Evolutionary conservation across 2,329 filamentous ascomycete genomes (phyloP).

Genomic region (Teratosphaeria zuluensis): DNA sequence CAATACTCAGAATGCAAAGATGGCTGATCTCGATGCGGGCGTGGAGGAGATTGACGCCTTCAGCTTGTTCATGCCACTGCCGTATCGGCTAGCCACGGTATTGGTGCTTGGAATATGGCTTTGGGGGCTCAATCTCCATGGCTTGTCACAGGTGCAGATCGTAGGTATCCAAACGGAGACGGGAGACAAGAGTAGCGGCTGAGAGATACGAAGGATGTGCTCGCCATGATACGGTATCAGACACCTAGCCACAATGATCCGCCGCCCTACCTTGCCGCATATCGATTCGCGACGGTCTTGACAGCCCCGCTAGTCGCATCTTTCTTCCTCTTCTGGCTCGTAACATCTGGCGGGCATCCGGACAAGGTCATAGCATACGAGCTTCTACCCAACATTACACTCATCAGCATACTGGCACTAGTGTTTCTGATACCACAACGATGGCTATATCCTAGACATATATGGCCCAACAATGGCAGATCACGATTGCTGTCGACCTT

Average conservation of each 20-base stretch:
- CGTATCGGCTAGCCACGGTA: constrained; percentile 80
- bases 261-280: constrained; percentile 70
- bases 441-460: constrained; percentile 3
- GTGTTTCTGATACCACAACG: constrained; percentile 52
- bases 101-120: constrained; percentile 85
- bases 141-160: constrained; percentile 69
- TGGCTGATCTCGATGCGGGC: constrained; percentile 6
- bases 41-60: constrained; percentile 62
- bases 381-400: constrained; percentile 76
- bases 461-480: constrained; percentile 44
- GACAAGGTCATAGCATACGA: constrained; percentile 66
- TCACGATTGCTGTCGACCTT: constrained; percentile 66
- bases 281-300: constrained; percentile 72
- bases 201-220: constrained; percentile 51
- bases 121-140: constrained; percentile 88
- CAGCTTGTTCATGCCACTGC: constrained; percentile 76
- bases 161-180: constrained; percentile 15
- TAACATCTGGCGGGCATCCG: constrained; percentile 55
- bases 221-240: constrained; percentile 69
- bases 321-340: constrained; percentile 71
- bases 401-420: constrained; percentile 63
- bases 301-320: constrained; percentile 61
- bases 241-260: constrained; percentile 50
- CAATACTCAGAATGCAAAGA: not conserved
- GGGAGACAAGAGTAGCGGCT: not conserved